These are phyloP conservation scores for Nannizziopsis arthrosporioides DNA, from an alignment of 2,329 filamentous ascomycete species.

Conservation along the genomic window DNA sequence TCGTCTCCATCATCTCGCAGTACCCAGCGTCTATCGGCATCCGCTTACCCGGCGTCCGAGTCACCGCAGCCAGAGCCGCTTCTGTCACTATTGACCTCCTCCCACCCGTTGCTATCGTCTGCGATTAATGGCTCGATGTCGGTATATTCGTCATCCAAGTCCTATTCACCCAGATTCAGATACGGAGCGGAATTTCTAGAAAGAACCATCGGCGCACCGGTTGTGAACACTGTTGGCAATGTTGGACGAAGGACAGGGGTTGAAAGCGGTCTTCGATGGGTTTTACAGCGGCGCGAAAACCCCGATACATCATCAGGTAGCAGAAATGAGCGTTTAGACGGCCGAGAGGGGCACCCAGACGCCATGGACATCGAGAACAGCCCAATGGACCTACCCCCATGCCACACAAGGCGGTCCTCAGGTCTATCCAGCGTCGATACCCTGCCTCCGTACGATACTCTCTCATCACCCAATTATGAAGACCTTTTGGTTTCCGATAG, in stretches of 20 bases:
- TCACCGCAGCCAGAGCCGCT: conserved; percentile 61
- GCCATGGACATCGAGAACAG: conserved; percentile 41
- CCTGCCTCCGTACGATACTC: conserved; percentile 72
- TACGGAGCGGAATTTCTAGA: conserved; percentile 87
- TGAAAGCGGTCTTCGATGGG: conserved; percentile 76
- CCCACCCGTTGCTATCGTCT: conserved; percentile 73
- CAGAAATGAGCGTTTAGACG: conserved; percentile 23
- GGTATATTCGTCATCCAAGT: conserved; percentile 77
- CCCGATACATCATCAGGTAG: conserved; percentile 1
- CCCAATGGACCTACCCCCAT: conserved; percentile 16
- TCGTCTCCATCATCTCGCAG: conserved; percentile 43
- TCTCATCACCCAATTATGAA: conserved; percentile 62
- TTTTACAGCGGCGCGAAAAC: conserved; percentile 44
- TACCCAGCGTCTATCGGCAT: conserved; percentile 19
- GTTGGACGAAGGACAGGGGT: conserved; percentile 79
- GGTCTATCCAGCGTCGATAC: conserved; percentile 59
- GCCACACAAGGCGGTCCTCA: conserved; percentile 44
- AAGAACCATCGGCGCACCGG: conserved; percentile 65
- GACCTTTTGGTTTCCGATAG: conserved; percentile 40
- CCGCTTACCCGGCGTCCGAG: conserved; percentile 27
- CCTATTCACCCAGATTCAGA: conserved; percentile 78
- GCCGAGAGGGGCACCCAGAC: conserved; percentile 35
- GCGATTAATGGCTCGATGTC: conserved; percentile 76
- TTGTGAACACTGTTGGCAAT: conserved; percentile 74
- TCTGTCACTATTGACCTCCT: conserved; percentile 73